Evolutionary conservation across 495 filamentous ascomycete species (phyloP).

Genomic region (Rostrohypoxylon terebratum): DNA sequence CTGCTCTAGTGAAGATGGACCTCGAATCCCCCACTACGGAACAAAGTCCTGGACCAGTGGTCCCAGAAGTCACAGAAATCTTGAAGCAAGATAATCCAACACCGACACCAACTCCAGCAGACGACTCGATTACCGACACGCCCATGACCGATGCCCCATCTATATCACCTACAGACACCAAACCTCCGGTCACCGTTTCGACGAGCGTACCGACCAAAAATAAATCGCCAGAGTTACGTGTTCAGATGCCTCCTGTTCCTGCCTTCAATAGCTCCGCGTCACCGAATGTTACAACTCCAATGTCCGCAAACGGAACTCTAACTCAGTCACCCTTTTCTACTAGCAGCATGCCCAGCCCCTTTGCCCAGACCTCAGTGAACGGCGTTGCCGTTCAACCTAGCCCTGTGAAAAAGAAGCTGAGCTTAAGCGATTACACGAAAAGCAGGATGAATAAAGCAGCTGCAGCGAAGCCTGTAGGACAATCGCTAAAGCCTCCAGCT

Average conservation of each 20-base stretch:
- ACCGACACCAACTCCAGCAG: background rate
- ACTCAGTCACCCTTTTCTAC: constrained; percentile 66
- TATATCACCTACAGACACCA: constrained; percentile 36
- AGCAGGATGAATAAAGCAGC: constrained; percentile 63
- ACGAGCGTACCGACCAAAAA: constrained; percentile 44
- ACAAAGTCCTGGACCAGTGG: constrained; percentile 28
- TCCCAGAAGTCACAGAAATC: constrained; percentile 6
- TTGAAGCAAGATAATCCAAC: constrained; percentile 26
- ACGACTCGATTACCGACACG: constrained; percentile 25
- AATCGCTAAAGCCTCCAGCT: constrained; percentile 50
- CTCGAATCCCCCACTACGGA: constrained; percentile 47
- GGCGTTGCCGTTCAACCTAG: constrained; percentile 63
- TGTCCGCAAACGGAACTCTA: constrained; percentile 57
- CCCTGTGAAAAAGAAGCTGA: constrained; percentile 77
- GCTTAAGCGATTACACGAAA: constrained; percentile 76
- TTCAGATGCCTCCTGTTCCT: constrained; percentile 63
- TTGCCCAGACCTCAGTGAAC: constrained; percentile 59
- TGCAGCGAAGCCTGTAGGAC: constrained; percentile 51
- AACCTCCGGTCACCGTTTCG: constrained; percentile 3
- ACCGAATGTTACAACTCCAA: constrained; percentile 54
- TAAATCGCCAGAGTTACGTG: constrained; percentile 61
- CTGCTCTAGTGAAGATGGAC: constrained; percentile 50
- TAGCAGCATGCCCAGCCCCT: constrained; percentile 51
- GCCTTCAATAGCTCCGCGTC: constrained; percentile 50
- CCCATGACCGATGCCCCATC: constrained; percentile 45